These are phyloP conservation scores for Cotoneaster glaucophyllus DNA, from an alignment of 306 rosid species.

Conservation along the genomic window DNA sequence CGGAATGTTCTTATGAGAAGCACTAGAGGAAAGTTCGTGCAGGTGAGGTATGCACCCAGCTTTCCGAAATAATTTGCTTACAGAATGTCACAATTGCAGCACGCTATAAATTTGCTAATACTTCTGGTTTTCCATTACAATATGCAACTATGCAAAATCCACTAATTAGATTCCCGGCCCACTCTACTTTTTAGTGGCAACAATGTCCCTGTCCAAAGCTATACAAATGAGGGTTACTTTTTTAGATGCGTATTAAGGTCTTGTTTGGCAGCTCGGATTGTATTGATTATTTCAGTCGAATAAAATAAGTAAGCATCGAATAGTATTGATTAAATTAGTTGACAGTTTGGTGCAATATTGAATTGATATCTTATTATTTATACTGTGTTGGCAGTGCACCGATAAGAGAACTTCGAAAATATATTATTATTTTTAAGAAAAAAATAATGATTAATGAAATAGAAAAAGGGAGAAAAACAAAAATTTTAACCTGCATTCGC, in stretches of 20 bases:
- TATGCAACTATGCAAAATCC: not conserved
- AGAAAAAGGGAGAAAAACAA: too few relatives aligned
- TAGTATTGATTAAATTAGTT: accelerated
- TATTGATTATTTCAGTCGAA: too few relatives aligned
- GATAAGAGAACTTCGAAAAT: too few relatives aligned
- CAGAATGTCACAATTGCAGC: not conserved
- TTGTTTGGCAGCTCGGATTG: accelerated
- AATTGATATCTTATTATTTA: too few relatives aligned
- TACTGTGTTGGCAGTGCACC: too few relatives aligned
- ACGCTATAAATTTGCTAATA: not conserved
- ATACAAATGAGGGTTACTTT: not conserved
- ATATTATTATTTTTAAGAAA: too few relatives aligned
- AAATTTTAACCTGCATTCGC: too few relatives aligned
- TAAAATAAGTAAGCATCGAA: accelerated
- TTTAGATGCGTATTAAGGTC: not conserved
- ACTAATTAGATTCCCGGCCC: not conserved
- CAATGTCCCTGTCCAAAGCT: not conserved
- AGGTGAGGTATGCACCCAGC: not conserved
- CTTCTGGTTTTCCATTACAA: not conserved
- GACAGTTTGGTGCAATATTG: accelerated
- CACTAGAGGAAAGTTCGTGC: not conserved
- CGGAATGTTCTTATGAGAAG: not conserved
- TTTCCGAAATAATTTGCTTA: not conserved
- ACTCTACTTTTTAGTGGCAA: not conserved
- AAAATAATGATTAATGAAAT: too few relatives aligned